Evolutionary conservation across 345 rosid species (phyloP).

Genomic region (Eutrema yunnanense): DNA sequence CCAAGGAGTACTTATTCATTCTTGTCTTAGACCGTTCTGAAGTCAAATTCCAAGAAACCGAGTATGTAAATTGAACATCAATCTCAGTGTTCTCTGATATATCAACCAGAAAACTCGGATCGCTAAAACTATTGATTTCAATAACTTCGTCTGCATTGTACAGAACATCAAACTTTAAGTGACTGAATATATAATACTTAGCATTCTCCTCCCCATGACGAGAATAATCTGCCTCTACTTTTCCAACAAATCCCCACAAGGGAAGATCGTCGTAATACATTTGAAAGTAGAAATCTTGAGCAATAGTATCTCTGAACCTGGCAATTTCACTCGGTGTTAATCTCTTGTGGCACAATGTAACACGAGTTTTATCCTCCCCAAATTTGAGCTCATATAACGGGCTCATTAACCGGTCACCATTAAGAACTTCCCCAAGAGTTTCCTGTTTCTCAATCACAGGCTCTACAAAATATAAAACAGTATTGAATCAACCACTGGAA

Average conservation of each 20-base stretch:
- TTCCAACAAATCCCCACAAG: conserved; percentile 87
- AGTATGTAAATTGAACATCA: conserved; percentile 67
- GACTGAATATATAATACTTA: conserved; percentile 63
- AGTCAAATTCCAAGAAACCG: conserved; percentile 66
- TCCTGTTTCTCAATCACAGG: conserved; percentile 45
- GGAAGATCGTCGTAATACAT: conserved; percentile 89
- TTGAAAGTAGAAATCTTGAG: conserved; percentile 73
- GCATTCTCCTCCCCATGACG: conserved; percentile 19
- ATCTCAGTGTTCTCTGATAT: conserved; percentile 50
- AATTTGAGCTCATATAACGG: conserved; percentile 51
- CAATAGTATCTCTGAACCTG: conserved; percentile 49
- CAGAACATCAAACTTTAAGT: conserved; percentile 55
- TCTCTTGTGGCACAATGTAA: conserved; percentile 43
- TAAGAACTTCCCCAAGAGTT: conserved; percentile 79
- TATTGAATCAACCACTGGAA: conserved; percentile 4
- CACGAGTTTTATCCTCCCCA: conserved; percentile 37
- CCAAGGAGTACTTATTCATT: conserved; percentile 55
- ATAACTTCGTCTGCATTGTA: conserved; percentile 51
- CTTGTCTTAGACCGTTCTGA: conserved; percentile 44
- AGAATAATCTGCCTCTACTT: conserved; percentile 48
- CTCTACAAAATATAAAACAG: conserved; percentile 37
- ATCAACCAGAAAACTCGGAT: conserved; percentile 60
- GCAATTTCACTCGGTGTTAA: conserved; percentile 42
- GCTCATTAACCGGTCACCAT: conserved; percentile 63
- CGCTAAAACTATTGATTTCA: conserved; percentile 54